Evolutionary conservation across 1,284 basidiomycete species (phyloP).

Genomic region (Acaromyces ingoldii): DNA sequence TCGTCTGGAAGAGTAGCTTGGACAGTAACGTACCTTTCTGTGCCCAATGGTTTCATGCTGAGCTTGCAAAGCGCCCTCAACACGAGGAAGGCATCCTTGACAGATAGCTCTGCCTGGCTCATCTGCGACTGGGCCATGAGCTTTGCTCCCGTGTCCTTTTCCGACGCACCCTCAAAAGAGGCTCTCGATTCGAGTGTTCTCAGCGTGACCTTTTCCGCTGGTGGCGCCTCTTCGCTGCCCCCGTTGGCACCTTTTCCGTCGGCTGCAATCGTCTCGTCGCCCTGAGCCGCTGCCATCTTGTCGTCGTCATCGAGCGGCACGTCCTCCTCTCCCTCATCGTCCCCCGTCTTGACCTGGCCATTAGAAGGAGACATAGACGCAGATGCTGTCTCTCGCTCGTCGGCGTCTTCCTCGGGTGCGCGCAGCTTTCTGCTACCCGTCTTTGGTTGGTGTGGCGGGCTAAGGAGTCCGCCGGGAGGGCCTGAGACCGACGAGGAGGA

Average conservation of each 20-base stretch:
- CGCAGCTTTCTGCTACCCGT: too few species aligned
- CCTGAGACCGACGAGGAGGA: constrained; percentile 3
- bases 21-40: constrained; percentile 22
- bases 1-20: neutral
- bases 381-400: constrained; percentile 3
- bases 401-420: constrained; percentile 2
- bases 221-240: neutral
- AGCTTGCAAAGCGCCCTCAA: constrained; percentile 50
- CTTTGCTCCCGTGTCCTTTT: constrained; percentile 33
- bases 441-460: neutral
- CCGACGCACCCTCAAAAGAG: constrained; percentile 45
- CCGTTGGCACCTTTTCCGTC: neutral
- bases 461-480: neutral
- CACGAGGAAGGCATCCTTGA: constrained; percentile 51
- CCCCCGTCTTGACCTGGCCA: too few species aligned
- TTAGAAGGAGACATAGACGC: too few species aligned
- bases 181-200: constrained; percentile 37
- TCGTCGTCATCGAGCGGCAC: neutral
- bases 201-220: constrained; percentile 36
- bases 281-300: constrained; percentile 11
- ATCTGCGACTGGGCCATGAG: constrained; percentile 17
- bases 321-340: constrained; percentile 8
- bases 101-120: constrained; percentile 44
- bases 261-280: neutral
- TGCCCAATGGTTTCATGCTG: constrained; percentile 47